Conservation (phyloP, 495 filamentous ascomycete genomes). For the Neurospora africana region DNA sequence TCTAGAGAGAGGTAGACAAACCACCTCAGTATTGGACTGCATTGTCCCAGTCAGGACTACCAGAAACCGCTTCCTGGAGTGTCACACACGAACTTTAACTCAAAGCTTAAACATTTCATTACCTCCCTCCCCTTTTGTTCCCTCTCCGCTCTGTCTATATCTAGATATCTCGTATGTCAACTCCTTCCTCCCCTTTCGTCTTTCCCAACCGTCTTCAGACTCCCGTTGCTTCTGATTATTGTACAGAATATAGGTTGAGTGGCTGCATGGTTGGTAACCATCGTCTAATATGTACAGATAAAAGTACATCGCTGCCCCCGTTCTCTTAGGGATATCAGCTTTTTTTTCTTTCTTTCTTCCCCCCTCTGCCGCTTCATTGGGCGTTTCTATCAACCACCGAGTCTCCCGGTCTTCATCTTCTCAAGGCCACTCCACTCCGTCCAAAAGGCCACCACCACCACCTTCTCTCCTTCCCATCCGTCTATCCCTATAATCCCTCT, state of each 20-base stretch:
- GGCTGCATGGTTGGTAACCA: background rate
- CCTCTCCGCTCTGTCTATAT: background rate
- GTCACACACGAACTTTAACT: no score
- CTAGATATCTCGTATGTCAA: background rate
- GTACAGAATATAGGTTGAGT: background rate
- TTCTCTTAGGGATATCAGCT: background rate
- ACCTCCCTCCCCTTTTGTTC: background rate
- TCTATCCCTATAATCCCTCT: background rate
- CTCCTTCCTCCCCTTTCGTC: background rate
- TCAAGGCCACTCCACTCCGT: no score
- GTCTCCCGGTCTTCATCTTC: background rate
- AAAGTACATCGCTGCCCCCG: background rate
- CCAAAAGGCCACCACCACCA: no score
- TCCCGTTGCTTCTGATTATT: background rate
- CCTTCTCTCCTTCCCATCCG: background rate
- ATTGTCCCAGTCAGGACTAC: no score
- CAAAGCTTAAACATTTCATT: background rate
- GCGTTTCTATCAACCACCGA: background rate
- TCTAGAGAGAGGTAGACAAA: no score
- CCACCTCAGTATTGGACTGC: no score
- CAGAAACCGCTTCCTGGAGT: no score
- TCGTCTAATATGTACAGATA: background rate
- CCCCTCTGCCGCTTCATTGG: background rate
- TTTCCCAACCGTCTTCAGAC: background rate
- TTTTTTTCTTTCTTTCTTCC: background rate